These are phyloP conservation scores for Carex scoparia DNA, from an alignment of 176 grass and related monocot species.

Conservation along the genomic window DNA sequence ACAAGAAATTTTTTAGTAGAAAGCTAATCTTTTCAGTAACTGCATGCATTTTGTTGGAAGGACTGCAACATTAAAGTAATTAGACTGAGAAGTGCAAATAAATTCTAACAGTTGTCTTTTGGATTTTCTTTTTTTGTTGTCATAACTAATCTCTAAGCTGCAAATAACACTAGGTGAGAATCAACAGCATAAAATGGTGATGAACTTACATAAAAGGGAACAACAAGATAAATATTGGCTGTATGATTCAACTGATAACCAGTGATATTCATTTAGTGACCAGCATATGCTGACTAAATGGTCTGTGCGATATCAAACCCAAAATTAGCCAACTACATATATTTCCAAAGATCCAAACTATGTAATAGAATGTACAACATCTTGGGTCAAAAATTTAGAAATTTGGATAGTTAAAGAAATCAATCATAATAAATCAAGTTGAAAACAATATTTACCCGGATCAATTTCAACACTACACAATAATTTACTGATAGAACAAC, in stretches of 20 bases:
- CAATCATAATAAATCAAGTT: no score
- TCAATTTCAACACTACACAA: no score
- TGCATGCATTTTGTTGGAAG: no score
- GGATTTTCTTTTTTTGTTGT: background rate
- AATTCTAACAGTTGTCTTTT: background rate
- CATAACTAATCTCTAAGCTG: background rate
- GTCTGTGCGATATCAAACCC: background rate
- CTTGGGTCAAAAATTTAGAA: no score
- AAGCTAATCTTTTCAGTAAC: no score
- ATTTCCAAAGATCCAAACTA: background rate
- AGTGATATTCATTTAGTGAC: background rate
- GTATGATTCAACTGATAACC: background rate
- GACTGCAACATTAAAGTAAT: no score
- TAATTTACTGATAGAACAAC: conserved; percentile 1
- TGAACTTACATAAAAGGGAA: background rate
- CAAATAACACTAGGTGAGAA: background rate
- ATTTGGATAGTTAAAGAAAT: no score
- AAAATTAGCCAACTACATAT: background rate
- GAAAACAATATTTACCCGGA: no score
- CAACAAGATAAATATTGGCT: background rate
- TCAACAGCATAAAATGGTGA: background rate
- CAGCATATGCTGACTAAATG: background rate
- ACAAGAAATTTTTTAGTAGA: background rate
- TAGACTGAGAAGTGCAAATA: no score
- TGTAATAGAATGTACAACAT: background rate